Evolutionary conservation across 768 basidiomycete genomes (phyloP), one percentile per base, ranked within the genome.

Genomic region (Neoboletus brunneissimus): DNA sequence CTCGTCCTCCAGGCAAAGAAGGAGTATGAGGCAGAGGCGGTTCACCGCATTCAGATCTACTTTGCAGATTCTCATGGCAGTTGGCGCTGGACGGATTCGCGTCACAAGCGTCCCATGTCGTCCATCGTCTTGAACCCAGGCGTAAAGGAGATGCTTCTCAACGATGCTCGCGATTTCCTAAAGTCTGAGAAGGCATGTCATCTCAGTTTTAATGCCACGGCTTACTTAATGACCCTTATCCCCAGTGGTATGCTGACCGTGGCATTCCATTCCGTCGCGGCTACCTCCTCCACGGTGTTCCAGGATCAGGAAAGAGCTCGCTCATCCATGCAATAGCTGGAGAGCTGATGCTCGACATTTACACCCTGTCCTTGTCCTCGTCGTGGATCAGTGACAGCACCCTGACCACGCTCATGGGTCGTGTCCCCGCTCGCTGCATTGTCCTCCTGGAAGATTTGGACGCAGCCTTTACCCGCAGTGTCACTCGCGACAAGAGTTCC

Each of bases 211-310:
- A 23, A 31, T 41, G 10, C 49, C 20, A 7, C n/a, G 5, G 23
- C 32, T 52, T 34, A 27, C 43, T 48, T 55, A 45, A 43, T 41
- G 16, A 58, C 15, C 7, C 51, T 55, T 5, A 35, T 59, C 23
- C 31, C 55, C 34, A 90, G 84, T 94, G 92, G 92, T 94, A 94
- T 63, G 89, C 89, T n/a, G 89, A 92, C 71, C 86, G 92, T 64
- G 92, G 92, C 49, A 93, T 94, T 61, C 92, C 92, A 31, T 94
- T 91, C 82, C 88, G 92, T 53, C 83, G 92, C 54, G 92, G 92
- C 5, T 92, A 91, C 70, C 81, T 93, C 49, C 78, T 93, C 23
- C 85, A 92, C 63, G 89, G 90, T 60, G 87, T 91, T 27, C 87
- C 91, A 12, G 92, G 91, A 48, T 89, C 88, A 27, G 91, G 91